Evolutionary conservation across 768 basidiomycete genomes (phyloP).

Genomic region (Tricholoma sp.): DNA sequence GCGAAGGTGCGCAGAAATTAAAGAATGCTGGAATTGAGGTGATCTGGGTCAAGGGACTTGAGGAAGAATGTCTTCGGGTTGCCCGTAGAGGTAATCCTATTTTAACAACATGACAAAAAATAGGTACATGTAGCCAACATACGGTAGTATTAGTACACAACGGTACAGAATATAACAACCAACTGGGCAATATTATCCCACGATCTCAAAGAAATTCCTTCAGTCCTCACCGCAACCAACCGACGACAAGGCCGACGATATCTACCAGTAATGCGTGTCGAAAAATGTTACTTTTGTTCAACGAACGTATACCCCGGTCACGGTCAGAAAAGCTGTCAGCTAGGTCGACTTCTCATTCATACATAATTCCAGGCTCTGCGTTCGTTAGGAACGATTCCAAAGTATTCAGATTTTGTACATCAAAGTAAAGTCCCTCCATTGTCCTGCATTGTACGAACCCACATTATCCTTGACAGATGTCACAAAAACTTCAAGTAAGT

Average conservation of each 20-base stretch:
- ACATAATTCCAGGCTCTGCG: slow-evolving; percentile 56
- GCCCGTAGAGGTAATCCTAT: slow-evolving; percentile 60
- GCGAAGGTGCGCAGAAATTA: slow-evolving; percentile 78
- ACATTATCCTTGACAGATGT: slow-evolving; percentile 49
- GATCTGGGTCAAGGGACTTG: slow-evolving; percentile 68
- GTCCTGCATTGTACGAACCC: background rate
- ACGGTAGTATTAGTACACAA: too few species aligned
- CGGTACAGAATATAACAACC: too few species aligned
- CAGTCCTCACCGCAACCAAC: slow-evolving; percentile 5
- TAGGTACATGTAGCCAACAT: too few species aligned
- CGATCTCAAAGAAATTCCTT: slow-evolving; percentile 1
- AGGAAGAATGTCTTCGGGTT: slow-evolving; percentile 72
- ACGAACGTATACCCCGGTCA: slow-evolving; percentile 96
- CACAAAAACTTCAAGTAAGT: slow-evolving; percentile 99
- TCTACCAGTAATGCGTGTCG: slow-evolving; percentile 71
- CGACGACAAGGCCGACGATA: slow-evolving; percentile 8
- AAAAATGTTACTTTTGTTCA: slow-evolving; percentile 99
- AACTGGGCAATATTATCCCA: background rate
- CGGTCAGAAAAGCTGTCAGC: slow-evolving; percentile 41
- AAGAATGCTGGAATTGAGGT: slow-evolving; percentile 69
- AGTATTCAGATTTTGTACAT: slow-evolving; percentile 96
- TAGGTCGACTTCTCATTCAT: background rate
- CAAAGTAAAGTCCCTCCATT: slow-evolving; percentile 59
- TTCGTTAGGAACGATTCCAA: slow-evolving; percentile 99
- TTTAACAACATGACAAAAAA: background rate